Conservation (phyloP, 768 basidiomycete genomes). For the Plicaturopsis crispa region DNA sequence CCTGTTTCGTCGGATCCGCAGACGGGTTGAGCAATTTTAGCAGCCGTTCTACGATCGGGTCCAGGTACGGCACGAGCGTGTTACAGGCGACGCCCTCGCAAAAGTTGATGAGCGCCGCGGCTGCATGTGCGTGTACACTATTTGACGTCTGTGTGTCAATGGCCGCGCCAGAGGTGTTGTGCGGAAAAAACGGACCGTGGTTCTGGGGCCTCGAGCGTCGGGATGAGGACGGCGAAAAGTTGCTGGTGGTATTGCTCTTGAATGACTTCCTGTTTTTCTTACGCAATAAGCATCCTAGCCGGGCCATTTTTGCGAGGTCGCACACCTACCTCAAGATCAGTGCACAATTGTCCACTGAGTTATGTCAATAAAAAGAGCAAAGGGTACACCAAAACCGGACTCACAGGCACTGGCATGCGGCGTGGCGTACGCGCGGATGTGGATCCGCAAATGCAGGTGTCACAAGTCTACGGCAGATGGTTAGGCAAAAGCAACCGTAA, state of each 20-base stretch:
- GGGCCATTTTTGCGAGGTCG: too few species aligned
- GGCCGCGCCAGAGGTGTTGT: too few species aligned
- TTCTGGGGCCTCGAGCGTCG: conserved; percentile 68
- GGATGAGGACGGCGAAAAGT: conserved; percentile 64
- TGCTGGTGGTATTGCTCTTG: conserved; percentile 63
- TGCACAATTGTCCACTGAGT: conserved; percentile 77
- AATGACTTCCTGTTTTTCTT: conserved; percentile 77
- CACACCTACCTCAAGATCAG: conserved; percentile 80
- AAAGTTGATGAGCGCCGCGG: conserved; percentile 85
- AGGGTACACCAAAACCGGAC: conserved; percentile 12
- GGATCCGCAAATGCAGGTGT: conserved; percentile 71
- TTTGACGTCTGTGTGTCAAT: too few species aligned
- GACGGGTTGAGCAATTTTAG: conserved; percentile 52
- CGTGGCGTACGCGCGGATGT: conserved; percentile 67
- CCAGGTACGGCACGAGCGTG: conserved; percentile 69
- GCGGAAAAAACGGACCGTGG: conserved; percentile 41
- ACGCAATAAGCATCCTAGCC: too few species aligned
- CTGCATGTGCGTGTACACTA: conserved; percentile 83
- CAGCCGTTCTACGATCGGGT: conserved; percentile 43
- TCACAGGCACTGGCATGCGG: conserved; percentile 86
- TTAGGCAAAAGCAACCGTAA: neutral
- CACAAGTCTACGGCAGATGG: conserved; percentile 44
- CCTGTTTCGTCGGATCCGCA: conserved; percentile 31
- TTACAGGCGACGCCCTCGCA: conserved; percentile 79
- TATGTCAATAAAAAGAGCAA: conserved; percentile 5